phyloP scores from a whole-genome alignment of 495 filamentous ascomycete species.

The Neurospora sp. region DNA sequence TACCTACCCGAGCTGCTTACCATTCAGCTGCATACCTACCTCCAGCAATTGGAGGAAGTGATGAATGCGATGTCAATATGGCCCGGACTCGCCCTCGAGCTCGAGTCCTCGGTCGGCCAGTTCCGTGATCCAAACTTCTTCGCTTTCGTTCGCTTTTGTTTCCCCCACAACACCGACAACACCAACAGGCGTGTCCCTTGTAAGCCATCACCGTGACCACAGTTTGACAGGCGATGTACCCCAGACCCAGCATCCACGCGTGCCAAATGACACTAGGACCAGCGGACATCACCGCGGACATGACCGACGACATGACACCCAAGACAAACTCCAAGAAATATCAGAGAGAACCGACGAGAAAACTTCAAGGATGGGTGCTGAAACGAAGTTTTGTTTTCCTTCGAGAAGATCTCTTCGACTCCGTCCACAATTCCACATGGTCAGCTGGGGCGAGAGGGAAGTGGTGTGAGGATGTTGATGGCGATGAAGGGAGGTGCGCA shows the following conservation, averaged over 20 bases:
- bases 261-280: not conserved
- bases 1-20: not conserved
- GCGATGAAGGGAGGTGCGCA: not conserved
- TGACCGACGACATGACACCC: not conserved
- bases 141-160: not conserved
- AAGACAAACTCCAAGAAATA: not conserved
- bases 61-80: not conserved
- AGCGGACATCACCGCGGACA: not conserved
- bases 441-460: not conserved
- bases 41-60: too few species aligned
- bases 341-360: not conserved
- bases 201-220: not conserved
- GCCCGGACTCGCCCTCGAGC: not conserved
- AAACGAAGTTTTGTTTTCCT: not conserved
- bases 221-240: not conserved
- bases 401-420: not conserved
- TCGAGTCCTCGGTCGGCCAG: not conserved
- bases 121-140: not conserved
- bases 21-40: not conserved
- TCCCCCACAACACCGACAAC: not conserved
- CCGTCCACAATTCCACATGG: not conserved
- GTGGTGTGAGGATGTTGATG: not conserved
- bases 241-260: not conserved
- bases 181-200: not conserved
- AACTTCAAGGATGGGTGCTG: not conserved